Conservation (phyloP, 306 rosid genomes). For the Rosa chinensis region DNA sequence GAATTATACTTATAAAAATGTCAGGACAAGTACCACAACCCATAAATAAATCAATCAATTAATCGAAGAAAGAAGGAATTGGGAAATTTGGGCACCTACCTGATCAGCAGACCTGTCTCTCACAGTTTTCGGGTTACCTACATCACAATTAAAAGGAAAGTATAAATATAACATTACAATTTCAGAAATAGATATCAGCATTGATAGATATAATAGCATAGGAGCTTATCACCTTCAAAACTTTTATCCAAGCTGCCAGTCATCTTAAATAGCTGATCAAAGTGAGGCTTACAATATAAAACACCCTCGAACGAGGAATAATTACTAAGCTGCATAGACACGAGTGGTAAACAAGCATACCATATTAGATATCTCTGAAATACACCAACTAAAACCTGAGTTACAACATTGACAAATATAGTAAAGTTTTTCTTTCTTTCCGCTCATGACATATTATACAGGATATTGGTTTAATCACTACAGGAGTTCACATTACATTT, state of each 20-base stretch:
- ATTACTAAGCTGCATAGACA: slow-evolving; percentile 69
- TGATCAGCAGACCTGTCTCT: slow-evolving; percentile 71
- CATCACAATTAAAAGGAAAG: slow-evolving; percentile 8
- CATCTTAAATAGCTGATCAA: slow-evolving; percentile 82
- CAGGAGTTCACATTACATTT: not conserved
- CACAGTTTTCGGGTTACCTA: slow-evolving; percentile 67
- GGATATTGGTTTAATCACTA: not conserved
- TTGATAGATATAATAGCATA: slow-evolving; percentile 5
- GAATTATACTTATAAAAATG: not conserved
- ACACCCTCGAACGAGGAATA: slow-evolving; percentile 88
- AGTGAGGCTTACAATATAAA: slow-evolving; percentile 93
- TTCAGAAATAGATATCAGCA: slow-evolving; percentile 2
- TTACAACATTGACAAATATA: not conserved
- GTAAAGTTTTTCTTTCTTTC: not conserved
- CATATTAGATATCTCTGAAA: not conserved
- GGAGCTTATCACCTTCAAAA: slow-evolving; percentile 65
- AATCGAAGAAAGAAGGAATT: not conserved
- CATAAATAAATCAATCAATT: slow-evolving; percentile 8
- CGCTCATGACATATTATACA: not conserved
- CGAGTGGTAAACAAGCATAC: slow-evolving; percentile 11
- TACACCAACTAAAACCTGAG: not conserved
- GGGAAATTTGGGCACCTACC: slow-evolving; percentile 38
- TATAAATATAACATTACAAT: slow-evolving; percentile 11
- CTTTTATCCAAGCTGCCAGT: slow-evolving; percentile 60
- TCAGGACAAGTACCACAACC: not conserved